Percentiles rank a stretch among this genome's conserved stretches.
Conservation (phyloP, 1,284 basidiomycete species). For the Boletus albobrunnescens region DNA sequence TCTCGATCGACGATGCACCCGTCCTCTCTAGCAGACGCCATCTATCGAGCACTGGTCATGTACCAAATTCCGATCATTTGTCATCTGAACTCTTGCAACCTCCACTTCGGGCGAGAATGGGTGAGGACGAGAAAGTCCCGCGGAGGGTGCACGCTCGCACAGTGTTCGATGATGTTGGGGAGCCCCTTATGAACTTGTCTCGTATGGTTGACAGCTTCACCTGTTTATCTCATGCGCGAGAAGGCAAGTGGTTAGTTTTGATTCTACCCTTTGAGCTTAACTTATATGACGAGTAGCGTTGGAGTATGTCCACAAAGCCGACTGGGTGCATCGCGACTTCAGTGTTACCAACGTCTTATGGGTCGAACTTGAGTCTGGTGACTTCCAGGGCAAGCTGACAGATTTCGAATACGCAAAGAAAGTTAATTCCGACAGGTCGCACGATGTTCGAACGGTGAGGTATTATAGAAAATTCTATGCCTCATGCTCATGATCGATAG, state of each 20-base stretch:
- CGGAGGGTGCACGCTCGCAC: constrained; percentile 5
- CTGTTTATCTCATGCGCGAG: too few relatives aligned
- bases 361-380: too few relatives aligned
- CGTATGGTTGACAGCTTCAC: too few relatives aligned
- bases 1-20: not conserved
- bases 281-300: too few relatives aligned
- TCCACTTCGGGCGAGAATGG: too few relatives aligned
- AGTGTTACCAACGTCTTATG: constrained; percentile 10
- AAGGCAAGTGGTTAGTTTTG: too few relatives aligned
- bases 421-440: not conserved
- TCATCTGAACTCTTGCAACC: not conserved
- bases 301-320: constrained; percentile 1
- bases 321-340: constrained; percentile 14
- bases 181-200: not conserved
- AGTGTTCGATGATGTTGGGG: constrained; percentile 8
- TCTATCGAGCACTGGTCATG: not conserved
- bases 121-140: too few relatives aligned
- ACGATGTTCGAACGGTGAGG: constrained; percentile 7
- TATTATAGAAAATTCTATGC: too few relatives aligned
- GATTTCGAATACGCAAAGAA: constrained; percentile 15
- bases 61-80: not conserved
- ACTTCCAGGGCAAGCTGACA: constrained; percentile 10
- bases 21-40: not conserved
- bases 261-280: too few relatives aligned
- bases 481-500: not conserved